A percentile compares a stretch with the other conserved stretches of the same genome.
Conservation (phyloP, 768 basidiomycete species). For the Boletus patriciae region DNA sequence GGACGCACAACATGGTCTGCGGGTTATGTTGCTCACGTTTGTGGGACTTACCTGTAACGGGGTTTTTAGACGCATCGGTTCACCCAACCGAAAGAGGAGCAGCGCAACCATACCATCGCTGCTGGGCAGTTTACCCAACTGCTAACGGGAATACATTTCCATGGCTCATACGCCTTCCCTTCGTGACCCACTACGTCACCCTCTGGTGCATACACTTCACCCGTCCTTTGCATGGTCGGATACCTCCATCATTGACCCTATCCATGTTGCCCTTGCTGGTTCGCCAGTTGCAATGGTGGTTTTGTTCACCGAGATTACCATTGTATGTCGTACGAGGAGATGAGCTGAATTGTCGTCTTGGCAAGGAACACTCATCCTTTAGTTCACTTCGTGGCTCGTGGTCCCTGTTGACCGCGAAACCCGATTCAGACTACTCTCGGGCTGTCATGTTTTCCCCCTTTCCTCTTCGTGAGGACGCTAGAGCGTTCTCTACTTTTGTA, state of each 20-base stretch:
- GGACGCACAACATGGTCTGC: conserved; percentile 11
- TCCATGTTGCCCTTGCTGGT: conserved; percentile 9
- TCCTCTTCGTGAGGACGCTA: conserved; percentile 18
- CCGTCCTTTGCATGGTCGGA: background rate
- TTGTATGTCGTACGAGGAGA: conserved; percentile 21
- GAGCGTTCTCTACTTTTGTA: background rate
- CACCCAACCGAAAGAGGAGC: background rate
- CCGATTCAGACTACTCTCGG: conserved; percentile 39
- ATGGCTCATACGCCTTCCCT: background rate
- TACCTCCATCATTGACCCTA: background rate
- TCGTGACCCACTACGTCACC: conserved; percentile 3
- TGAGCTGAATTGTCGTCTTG: background rate
- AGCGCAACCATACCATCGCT: background rate
- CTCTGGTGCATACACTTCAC: background rate
- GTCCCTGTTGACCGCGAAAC: conserved; percentile 19
- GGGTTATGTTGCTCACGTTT: no score
- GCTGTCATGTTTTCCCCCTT: conserved; percentile 13
- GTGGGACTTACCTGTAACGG: no score
- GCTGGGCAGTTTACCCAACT: background rate
- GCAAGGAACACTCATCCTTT: conserved; percentile 13
- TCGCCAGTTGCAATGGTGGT: conserved; percentile 6
- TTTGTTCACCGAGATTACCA: background rate
- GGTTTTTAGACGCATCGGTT: conserved; percentile 1
- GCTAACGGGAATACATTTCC: background rate
- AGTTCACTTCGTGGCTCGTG: conserved; percentile 33